These are phyloP conservation scores for Diplotaxis tenuifolia DNA, from an alignment of 345 rosid genomes.

Conservation along the genomic window DNA sequence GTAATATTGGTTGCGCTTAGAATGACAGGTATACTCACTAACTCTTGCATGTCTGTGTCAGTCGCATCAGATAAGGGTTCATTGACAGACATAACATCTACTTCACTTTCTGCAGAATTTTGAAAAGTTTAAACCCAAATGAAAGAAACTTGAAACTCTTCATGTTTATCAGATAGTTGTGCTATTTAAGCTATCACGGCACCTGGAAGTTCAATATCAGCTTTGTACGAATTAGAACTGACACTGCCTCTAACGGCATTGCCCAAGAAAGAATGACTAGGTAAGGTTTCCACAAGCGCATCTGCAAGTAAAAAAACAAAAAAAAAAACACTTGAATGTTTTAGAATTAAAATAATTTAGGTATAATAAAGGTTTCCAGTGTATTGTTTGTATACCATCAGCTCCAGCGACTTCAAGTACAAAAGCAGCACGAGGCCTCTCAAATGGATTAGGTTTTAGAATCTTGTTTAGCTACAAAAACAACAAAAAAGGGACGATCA, in stretches of 20 bases:
- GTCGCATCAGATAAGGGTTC: neutral
- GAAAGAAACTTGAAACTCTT: neutral
- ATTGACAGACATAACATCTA: neutral
- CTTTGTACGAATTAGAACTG: conserved; percentile 44
- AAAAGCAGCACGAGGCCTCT: conserved; percentile 82
- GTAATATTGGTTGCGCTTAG: neutral
- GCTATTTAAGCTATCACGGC: neutral
- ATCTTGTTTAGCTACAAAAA: conserved; percentile 70
- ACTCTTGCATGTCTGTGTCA: neutral
- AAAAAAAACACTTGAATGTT: conserved; percentile 8
- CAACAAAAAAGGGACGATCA: neutral
- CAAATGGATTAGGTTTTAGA: conserved; percentile 77
- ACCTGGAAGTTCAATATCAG: conserved; percentile 78
- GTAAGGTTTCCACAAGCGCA: conserved; percentile 36
- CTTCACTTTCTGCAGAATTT: neutral
- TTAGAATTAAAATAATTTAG: neutral
- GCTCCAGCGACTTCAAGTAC: conserved; percentile 79
- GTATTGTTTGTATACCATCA: conserved; percentile 43
- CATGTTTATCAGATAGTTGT: conserved; percentile 11
- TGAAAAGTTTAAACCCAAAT: conserved; percentile 2
- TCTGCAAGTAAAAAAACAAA: conserved; percentile 34
- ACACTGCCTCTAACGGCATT: conserved; percentile 49
- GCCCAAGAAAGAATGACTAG: conserved; percentile 39
- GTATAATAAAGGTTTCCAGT: neutral
- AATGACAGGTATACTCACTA: neutral